Base-by-base conservation (phyloP, 208 protist species). In the Wallacemonas collosoma region DNA sequence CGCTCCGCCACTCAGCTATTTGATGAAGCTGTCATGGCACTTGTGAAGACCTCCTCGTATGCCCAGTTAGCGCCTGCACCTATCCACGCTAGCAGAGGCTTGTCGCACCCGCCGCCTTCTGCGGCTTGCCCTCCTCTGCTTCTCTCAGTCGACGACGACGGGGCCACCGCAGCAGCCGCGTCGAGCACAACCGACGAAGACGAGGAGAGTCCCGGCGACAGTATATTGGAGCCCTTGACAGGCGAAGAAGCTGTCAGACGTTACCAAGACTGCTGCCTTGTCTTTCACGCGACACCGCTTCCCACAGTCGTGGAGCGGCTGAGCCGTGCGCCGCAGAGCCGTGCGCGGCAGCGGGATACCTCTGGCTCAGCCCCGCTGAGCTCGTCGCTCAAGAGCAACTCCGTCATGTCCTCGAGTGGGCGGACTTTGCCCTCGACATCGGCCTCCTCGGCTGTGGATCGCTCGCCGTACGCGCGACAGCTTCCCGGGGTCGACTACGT, bases 221-320 rank as follows among this genome's bases (percentile, higher is more conserved):
- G 5, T 11, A 38, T 62, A 38, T 1, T 17, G 38, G n/a, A 4
- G 5, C 61, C 61, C 43, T 35, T 66, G 43, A 7, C 47, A 9
- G 47, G 11, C 63, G 63, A 68, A 6, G 48, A 54, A 12, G 48
- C 48, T 11, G 26, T 56, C 11, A 40, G 48, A 12, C 44, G 63
- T 8, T 57, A 57, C 44, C 44, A 56, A 6, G 35, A 68, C 26
- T 68, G 44, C 63, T 54, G 50, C 47, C 8, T 40, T 3, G 36
- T 57, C 6, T 68, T 68, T 5, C 3, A 4, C 9, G 48, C 44
- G 35, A n/a, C 17, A 5, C 63, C 48, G 11, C 48, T 47, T 3
- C 47, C 50, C 3, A 45, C 63, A 6, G 50, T 68, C 26, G 4
- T 68, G 47, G 48, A 54, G 35, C 63, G 48, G 2, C 63, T 68